These are phyloP conservation scores for Auricularia heimuer DNA, from an alignment of 768 basidiomycete species.

Conservation along the genomic window DNA sequence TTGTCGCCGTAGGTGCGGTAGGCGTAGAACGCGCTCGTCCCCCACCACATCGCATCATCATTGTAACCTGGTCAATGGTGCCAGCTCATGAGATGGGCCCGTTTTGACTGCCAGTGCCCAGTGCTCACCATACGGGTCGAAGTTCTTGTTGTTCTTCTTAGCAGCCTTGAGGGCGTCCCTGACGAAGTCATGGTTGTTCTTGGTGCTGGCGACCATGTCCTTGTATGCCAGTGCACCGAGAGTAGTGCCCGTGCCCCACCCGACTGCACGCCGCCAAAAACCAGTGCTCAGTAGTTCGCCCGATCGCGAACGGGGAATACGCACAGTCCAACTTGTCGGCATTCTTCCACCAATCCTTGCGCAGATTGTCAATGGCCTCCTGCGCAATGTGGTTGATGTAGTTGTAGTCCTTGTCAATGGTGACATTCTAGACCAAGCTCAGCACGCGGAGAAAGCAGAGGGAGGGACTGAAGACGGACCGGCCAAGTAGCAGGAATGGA, in stretches of 20 bases:
- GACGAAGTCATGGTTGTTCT: neutral
- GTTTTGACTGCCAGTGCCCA: neutral
- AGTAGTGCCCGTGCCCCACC: neutral
- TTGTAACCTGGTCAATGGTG: neutral
- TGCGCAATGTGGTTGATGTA: too few relatives aligned
- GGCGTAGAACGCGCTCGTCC: constrained; percentile 39
- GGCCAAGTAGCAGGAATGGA: neutral
- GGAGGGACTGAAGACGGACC: neutral
- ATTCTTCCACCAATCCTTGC: too few relatives aligned
- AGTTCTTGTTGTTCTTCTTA: neutral
- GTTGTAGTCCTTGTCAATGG: too few relatives aligned
- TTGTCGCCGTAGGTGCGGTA: constrained; percentile 38
- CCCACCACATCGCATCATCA: constrained; percentile 34
- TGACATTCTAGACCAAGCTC: neutral
- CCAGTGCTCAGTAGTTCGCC: neutral
- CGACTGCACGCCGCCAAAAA: neutral
- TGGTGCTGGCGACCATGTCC: neutral
- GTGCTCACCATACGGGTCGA: neutral
- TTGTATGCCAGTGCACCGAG: neutral
- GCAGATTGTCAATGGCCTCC: too few relatives aligned
- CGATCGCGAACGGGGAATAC: neutral
- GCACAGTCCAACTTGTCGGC: too few relatives aligned
- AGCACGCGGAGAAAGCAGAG: neutral
- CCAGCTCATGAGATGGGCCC: neutral
- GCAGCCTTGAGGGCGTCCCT: neutral